A percentile compares a stretch with the other conserved stretches of the same genome.
phyloP scores from a whole-genome alignment of 371 early-diverging fungal genomes.

The Mortierella sp. region DNA sequence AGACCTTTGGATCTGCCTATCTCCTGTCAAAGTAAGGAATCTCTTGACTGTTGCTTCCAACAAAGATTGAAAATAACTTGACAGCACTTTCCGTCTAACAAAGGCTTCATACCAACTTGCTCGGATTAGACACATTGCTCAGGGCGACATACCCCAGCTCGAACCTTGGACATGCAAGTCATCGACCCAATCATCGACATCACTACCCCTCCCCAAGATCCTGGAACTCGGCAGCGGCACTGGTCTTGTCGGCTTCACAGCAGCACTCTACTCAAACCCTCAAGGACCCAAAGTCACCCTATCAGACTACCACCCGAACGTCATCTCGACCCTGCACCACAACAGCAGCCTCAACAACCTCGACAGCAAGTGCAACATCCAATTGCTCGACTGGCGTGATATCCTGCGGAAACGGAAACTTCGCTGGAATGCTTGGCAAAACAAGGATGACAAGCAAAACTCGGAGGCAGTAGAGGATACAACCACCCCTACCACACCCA shows the following conservation, averaged over 20 bases:
- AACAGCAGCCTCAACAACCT: slow-evolving; percentile 43
- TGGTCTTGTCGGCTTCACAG: slow-evolving; percentile 47
- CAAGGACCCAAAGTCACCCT: slow-evolving; percentile 45
- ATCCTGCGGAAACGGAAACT: slow-evolving; percentile 29
- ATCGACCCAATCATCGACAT: not conserved
- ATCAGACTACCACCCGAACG: slow-evolving; percentile 55
- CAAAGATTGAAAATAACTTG: not conserved
- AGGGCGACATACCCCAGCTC: slow-evolving; percentile 54
- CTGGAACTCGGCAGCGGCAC: slow-evolving; percentile 55
- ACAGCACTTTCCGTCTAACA: no score
- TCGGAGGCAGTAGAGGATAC: not conserved
- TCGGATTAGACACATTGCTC: slow-evolving; percentile 46
- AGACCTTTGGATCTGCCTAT: slow-evolving; percentile 56
- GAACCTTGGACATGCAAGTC: slow-evolving; percentile 39
- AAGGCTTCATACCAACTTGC: no score
- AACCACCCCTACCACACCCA: not conserved
- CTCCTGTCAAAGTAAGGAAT: slow-evolving; percentile 49
- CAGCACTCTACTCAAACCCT: slow-evolving; percentile 39
- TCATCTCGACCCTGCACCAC: slow-evolving; percentile 30
- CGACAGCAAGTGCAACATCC: slow-evolving; percentile 35
- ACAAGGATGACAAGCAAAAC: not conserved
- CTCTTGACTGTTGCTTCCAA: not conserved
- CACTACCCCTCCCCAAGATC: slow-evolving; percentile 33
- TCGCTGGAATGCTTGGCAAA: slow-evolving; percentile 15
- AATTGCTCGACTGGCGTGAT: slow-evolving; percentile 49